Percentiles rank a stretch among this genome's conserved stretches.
Evolutionary conservation across 2,329 filamentous ascomycete species (phyloP).

Genomic region (Nemania bipapillata): DNA sequence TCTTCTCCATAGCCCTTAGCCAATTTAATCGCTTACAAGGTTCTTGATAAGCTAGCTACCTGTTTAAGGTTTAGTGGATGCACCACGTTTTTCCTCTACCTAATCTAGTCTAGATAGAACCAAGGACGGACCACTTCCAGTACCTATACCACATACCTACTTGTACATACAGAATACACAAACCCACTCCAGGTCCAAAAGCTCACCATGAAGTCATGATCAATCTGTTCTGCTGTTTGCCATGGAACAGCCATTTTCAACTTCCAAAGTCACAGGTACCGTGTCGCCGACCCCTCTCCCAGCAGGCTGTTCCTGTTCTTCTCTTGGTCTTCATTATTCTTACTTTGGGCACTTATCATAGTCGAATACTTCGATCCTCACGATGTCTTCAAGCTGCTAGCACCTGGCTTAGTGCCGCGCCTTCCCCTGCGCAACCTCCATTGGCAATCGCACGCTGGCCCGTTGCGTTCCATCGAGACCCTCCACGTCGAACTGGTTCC

Average conservation of each 20-base stretch:
- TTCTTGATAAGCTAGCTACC: too few species aligned
- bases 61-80: too few species aligned
- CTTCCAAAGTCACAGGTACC: slow-evolving; percentile 80
- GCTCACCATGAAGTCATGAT: slow-evolving; percentile 50
- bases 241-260: slow-evolving; percentile 75
- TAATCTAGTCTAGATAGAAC: too few species aligned
- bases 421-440: slow-evolving; percentile 91
- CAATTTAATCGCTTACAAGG: too few species aligned
- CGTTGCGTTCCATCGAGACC: slow-evolving; percentile 90
- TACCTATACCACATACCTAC: too few species aligned
- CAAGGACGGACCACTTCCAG: too few species aligned
- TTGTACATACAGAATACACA: too few species aligned
- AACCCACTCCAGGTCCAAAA: background rate
- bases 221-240: slow-evolving; percentile 52
- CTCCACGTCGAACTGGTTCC: slow-evolving; percentile 89
- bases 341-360: slow-evolving; percentile 52
- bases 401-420: slow-evolving; percentile 78
- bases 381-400: slow-evolving; percentile 83
- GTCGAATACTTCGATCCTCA: slow-evolving; percentile 97
- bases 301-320: background rate
- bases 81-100: too few species aligned
- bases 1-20: too few species aligned
- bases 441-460: slow-evolving; percentile 94
- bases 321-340: slow-evolving; percentile 32
- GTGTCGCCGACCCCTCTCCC: slow-evolving; percentile 38